Conservation (phyloP, 164 flowering plant genomes). For the Piper betle region DNA sequence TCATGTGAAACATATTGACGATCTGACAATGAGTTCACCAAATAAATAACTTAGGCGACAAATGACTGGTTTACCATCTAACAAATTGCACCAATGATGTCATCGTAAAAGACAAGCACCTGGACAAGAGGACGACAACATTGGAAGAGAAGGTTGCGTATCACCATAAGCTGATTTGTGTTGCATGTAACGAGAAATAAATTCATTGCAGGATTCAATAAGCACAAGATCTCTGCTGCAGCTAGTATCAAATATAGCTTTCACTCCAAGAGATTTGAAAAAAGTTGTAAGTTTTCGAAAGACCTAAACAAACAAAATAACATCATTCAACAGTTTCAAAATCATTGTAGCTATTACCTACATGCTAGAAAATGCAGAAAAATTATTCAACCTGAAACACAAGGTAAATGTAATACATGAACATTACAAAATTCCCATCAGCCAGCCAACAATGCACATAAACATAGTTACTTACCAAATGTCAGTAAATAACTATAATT, state of each 20-base stretch:
- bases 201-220: constrained; percentile 82
- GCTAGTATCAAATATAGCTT: constrained; percentile 83
- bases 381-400: no score
- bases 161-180: constrained; percentile 25
- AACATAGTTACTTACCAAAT: no score
- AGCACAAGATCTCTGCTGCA: constrained; percentile 82
- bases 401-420: no score
- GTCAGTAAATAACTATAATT: no score
- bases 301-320: constrained; percentile 27
- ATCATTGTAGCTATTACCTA: no score
- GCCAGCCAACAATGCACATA: no score
- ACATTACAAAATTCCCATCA: no score
- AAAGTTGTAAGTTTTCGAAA: constrained; percentile 68
- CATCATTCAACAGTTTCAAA: neutral
- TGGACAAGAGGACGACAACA: constrained; percentile 94
- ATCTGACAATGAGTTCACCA: no score
- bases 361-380: no score
- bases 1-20: no score
- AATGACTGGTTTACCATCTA: no score
- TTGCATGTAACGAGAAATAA: constrained; percentile 48
- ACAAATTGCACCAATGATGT: neutral
- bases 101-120: constrained; percentile 24
- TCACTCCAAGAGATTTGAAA: constrained; percentile 85
- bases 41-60: no score
- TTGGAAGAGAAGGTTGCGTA: constrained; percentile 35